Evolutionary conservation across 139 green algal genomes (phyloP).

Genomic region (Chlamydomonas asymmetrica): DNA sequence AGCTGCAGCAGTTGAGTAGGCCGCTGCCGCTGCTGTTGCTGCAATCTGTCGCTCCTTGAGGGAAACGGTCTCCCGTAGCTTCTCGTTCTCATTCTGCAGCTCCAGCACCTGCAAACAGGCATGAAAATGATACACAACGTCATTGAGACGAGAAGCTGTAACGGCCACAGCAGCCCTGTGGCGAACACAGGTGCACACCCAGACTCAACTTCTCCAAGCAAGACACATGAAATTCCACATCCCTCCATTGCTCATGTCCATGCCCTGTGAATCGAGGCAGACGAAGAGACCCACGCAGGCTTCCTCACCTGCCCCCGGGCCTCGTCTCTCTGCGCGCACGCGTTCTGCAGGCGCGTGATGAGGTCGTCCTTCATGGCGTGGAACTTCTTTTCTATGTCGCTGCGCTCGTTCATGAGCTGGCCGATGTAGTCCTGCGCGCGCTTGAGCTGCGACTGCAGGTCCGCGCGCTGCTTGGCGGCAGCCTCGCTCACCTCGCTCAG

Average conservation of each 20-base stretch:
- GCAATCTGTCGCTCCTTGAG: conserved; percentile 23
- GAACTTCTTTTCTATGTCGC: conserved; percentile 66
- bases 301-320: conserved; percentile 70
- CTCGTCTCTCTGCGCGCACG: conserved; percentile 79
- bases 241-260: too few relatives aligned
- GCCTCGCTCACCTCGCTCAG: conserved; percentile 6
- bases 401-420: conserved; percentile 43
- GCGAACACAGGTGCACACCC: too few relatives aligned
- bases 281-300: too few relatives aligned
- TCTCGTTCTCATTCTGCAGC: conserved; percentile 47
- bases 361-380: conserved; percentile 69
- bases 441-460: conserved; percentile 50
- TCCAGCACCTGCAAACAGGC: conserved; percentile 48
- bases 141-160: too few relatives aligned
- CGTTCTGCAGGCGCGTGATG: conserved; percentile 84
- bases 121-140: too few relatives aligned
- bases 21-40: conserved; percentile 5
- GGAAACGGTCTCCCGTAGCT: conserved; percentile 31
- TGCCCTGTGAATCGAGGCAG: too few relatives aligned
- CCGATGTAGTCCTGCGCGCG: conserved; percentile 52
- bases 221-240: too few relatives aligned
- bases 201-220: too few relatives aligned
- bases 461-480: conserved; percentile 30
- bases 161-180: too few relatives aligned
- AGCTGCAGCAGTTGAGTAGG: conserved; percentile 1